These are phyloP conservation scores for Heimioporus punctisporus DNA, from an alignment of 1,284 basidiomycete genomes.

Conservation along the genomic window DNA sequence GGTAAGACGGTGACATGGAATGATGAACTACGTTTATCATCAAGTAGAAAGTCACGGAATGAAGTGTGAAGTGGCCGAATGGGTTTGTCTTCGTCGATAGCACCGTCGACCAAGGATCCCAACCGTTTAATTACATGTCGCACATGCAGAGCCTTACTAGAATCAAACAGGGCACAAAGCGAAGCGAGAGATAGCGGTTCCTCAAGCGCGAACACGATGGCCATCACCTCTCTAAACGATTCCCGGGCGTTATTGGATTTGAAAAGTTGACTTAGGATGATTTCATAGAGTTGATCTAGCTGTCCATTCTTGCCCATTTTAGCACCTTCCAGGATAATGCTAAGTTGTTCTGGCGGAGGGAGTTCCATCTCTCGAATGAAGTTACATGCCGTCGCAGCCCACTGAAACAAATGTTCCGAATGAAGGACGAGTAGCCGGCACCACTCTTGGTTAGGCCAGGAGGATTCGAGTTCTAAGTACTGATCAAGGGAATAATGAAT, in stretches of 20 bases:
- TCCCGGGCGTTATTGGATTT: neutral
- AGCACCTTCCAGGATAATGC: neutral
- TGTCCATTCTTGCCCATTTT: neutral
- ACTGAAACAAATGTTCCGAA: neutral
- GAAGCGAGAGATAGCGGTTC: neutral
- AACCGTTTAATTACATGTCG: neutral
- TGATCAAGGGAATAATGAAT: neutral
- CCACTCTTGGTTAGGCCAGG: neutral
- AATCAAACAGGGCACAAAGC: neutral
- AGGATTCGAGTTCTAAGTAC: neutral
- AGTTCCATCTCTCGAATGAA: neutral
- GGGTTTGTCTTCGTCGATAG: neutral
- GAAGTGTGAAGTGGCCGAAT: neutral
- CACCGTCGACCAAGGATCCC: neutral
- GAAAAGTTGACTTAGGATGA: neutral
- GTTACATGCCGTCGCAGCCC: neutral
- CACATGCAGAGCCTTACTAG: neutral
- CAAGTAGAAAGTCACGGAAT: neutral
- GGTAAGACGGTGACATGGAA: neutral
- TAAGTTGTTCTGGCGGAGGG: neutral
- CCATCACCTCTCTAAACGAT: neutral
- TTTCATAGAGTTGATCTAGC: neutral
- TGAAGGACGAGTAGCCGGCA: neutral
- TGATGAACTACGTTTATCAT: neutral
- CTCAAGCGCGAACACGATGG: neutral